Conservation (phyloP, 208 protist genomes). For the Acanthamoeba castellanii region DNA sequence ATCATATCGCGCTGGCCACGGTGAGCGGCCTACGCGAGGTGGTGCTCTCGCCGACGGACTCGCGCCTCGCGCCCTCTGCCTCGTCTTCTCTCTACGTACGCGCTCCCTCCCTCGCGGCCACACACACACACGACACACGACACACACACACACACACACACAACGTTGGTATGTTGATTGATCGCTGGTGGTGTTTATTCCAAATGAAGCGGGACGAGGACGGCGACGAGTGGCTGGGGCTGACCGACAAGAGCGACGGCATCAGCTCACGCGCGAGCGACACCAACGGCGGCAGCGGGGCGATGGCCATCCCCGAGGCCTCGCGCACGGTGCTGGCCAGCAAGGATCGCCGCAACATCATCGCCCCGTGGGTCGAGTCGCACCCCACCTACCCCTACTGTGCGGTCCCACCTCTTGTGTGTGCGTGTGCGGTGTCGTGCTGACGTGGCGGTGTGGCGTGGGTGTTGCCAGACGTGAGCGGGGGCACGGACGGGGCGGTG, state of each 20-base stretch:
- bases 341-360: conserved; percentile 50
- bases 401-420: not conserved
- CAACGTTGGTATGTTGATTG: not conserved
- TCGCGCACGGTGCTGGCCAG: not conserved
- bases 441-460: not conserved
- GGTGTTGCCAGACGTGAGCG: conserved; percentile 8
- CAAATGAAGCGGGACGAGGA: conserved; percentile 38
- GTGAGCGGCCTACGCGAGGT: conserved; percentile 55
- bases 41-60: not conserved
- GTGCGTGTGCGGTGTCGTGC: not conserved
- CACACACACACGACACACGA: not conserved
- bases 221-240: conserved; percentile 27
- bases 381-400: conserved; percentile 65
- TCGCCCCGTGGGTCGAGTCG: conserved; percentile 30
- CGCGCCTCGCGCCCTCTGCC: not conserved
- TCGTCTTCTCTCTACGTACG: not conserved
- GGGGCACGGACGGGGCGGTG: conserved; percentile 30
- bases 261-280: too few relatives aligned
- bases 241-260: not conserved
- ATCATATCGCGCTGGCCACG: conserved; percentile 10
- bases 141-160: not conserved
- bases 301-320: not conserved
- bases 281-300: not conserved
- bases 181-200: not conserved
- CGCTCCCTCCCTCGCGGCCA: not conserved